phyloP scores from a whole-genome alignment of 495 filamentous ascomycete species.

The Filosporella fistucella region DNA sequence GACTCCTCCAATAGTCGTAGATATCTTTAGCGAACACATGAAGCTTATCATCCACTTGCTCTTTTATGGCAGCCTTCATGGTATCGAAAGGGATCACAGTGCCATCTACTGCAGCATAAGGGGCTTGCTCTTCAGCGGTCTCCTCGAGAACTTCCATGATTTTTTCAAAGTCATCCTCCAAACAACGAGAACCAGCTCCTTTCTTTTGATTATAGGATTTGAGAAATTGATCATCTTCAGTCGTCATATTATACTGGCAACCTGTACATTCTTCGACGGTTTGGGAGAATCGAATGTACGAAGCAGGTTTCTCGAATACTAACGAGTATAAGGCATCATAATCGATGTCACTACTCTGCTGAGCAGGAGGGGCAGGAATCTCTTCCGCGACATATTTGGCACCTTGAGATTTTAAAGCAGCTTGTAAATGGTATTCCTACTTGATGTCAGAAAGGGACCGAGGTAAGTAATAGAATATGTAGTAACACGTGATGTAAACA shows the following conservation, averaged over 20 bases:
- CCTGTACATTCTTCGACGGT: constrained; percentile 91
- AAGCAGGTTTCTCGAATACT: constrained; percentile 73
- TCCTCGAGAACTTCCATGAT: constrained; percentile 95
- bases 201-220: constrained; percentile 77
- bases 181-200: constrained; percentile 57
- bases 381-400: constrained; percentile 66
- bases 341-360: constrained; percentile 69
- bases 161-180: constrained; percentile 86
- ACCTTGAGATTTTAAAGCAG: constrained; percentile 74
- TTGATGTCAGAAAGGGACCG: constrained; percentile 24
- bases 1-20: constrained; percentile 86
- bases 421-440: constrained; percentile 98
- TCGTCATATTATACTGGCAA: constrained; percentile 86
- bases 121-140: constrained; percentile 73
- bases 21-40: constrained; percentile 76
- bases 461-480: constrained; percentile 16
- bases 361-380: constrained; percentile 79
- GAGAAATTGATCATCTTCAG: constrained; percentile 82
- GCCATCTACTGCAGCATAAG: constrained; percentile 83
- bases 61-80: constrained; percentile 73
- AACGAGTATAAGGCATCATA: constrained; percentile 87
- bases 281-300: constrained; percentile 96
- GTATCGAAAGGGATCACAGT: constrained; percentile 77
- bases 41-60: constrained; percentile 59
- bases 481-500: constrained; percentile 21